phyloP scores from a whole-genome alignment of 2,329 filamentous ascomycete species.

The Colletotrichum ledebouriae region DNA sequence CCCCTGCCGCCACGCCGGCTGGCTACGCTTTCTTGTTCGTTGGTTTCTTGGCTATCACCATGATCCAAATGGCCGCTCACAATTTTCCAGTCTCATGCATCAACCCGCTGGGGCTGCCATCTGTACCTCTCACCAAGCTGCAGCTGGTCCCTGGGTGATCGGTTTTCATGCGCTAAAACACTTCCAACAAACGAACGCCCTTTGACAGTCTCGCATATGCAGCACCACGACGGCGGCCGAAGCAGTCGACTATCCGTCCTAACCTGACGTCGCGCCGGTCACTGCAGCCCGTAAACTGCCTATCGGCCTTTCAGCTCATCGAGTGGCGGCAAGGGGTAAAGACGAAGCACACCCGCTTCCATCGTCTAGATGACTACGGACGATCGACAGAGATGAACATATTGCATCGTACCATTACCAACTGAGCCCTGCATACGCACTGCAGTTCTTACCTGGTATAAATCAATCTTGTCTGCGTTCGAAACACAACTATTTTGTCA shows the following conservation, averaged over 20 bases:
- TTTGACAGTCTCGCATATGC: slow-evolving; percentile 10
- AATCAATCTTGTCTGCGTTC: slow-evolving; percentile 15
- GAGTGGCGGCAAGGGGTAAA: background rate
- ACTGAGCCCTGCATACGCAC: background rate
- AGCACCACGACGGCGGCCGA: background rate
- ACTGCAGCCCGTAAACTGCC: background rate
- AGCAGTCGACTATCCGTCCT: background rate
- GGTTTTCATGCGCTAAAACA: background rate
- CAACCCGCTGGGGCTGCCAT: background rate
- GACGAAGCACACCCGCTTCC: slow-evolving; percentile 14
- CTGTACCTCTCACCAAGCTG: slow-evolving; percentile 3
- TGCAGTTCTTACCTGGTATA: slow-evolving; percentile 4
- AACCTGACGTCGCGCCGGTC: slow-evolving; percentile 3
- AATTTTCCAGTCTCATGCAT: background rate
- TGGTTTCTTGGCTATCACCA: slow-evolving; percentile 28
- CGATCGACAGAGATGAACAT: slow-evolving; percentile 2
- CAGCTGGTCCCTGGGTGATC: background rate
- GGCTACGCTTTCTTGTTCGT: slow-evolving; percentile 4
- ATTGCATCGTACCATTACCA: slow-evolving; percentile 26
- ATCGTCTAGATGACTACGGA: slow-evolving; percentile 8
- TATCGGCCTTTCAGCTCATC: slow-evolving; percentile 1
- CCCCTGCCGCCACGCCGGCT: slow-evolving; percentile 33
- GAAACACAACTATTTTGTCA: background rate
- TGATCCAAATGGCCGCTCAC: slow-evolving; percentile 23
- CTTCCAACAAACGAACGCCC: background rate